These are phyloP conservation scores for Mortierella sp. DNA, from an alignment of 371 early-diverging fungal species.

Conservation along the genomic window DNA sequence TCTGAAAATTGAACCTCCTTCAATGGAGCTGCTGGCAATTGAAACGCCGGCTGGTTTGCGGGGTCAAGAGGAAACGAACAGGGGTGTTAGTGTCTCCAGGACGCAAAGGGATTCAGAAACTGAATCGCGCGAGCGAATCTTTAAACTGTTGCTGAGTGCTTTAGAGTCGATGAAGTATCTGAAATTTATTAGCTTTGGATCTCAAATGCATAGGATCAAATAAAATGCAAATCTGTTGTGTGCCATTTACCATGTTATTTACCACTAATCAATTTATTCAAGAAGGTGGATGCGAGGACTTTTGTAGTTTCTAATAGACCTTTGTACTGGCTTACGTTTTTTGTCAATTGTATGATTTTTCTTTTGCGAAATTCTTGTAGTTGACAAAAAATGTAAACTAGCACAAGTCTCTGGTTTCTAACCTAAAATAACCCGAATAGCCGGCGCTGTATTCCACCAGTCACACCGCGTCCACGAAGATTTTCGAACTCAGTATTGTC, in stretches of 20 bases:
- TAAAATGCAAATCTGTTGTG: background rate
- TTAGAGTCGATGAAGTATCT: background rate
- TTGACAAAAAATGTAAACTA: too few relatives aligned
- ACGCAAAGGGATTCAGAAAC: background rate
- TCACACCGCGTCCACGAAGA: background rate
- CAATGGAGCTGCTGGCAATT: background rate
- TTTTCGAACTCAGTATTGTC: constrained; percentile 31
- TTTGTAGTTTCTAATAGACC: too few relatives aligned
- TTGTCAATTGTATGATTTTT: too few relatives aligned
- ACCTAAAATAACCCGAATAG: too few relatives aligned
- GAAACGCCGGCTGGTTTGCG: background rate
- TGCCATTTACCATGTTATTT: too few relatives aligned
- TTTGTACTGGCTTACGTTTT: too few relatives aligned
- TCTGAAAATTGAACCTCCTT: background rate
- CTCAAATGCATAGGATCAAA: background rate
- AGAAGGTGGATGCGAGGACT: too few relatives aligned
- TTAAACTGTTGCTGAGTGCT: background rate
- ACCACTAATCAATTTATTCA: too few relatives aligned
- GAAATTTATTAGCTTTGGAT: background rate
- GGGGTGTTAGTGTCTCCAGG: background rate
- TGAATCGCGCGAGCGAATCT: background rate
- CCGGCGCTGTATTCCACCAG: too few relatives aligned
- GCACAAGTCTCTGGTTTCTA: too few relatives aligned
- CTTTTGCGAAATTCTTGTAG: too few relatives aligned
- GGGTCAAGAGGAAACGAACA: background rate